These are phyloP conservation scores for Ceratobasidium sp. DNA, from an alignment of 1,284 basidiomycete species.

Conservation along the genomic window DNA sequence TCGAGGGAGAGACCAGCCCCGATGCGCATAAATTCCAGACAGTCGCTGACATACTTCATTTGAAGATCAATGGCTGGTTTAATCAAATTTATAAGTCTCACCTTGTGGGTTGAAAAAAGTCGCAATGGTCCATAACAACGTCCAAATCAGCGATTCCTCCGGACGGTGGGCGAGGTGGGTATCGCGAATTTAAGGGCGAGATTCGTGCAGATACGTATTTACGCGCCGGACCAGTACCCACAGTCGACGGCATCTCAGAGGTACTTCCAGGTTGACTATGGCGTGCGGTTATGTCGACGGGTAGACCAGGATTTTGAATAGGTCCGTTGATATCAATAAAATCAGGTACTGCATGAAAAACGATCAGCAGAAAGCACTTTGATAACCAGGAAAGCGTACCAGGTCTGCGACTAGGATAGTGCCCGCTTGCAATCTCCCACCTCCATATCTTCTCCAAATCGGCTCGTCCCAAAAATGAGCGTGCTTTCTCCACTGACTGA, in stretches of 20 bases:
- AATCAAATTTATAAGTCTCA: slow-evolving; percentile 49
- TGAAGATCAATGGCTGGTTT: slow-evolving; percentile 34
- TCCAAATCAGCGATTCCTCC: too few relatives aligned
- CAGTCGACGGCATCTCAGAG: too few relatives aligned
- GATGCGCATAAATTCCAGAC: slow-evolving; percentile 72
- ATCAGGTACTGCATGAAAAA: too few relatives aligned
- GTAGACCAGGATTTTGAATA: too few relatives aligned
- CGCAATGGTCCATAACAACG: slow-evolving; percentile 88
- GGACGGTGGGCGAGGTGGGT: too few relatives aligned
- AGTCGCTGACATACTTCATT: slow-evolving; percentile 74
- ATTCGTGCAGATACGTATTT: too few relatives aligned
- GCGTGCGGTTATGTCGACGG: too few relatives aligned
- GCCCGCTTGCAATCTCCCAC: slow-evolving; percentile 90
- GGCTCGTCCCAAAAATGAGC: slow-evolving; percentile 72
- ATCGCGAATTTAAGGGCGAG: too few relatives aligned
- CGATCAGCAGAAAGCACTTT: too few relatives aligned
- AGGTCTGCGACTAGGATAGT: slow-evolving; percentile 80
- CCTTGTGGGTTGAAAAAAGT: slow-evolving; percentile 82
- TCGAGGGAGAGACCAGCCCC: slow-evolving; percentile 70
- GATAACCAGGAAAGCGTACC: slow-evolving; percentile 55
- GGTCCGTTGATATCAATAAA: too few relatives aligned
- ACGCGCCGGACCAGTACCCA: too few relatives aligned
- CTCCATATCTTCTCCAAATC: slow-evolving; percentile 88
- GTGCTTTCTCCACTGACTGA: slow-evolving; percentile 71
- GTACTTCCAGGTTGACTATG: too few relatives aligned